Conservation (phyloP, 257 asterid species). For the Solanum chilense region DNA sequence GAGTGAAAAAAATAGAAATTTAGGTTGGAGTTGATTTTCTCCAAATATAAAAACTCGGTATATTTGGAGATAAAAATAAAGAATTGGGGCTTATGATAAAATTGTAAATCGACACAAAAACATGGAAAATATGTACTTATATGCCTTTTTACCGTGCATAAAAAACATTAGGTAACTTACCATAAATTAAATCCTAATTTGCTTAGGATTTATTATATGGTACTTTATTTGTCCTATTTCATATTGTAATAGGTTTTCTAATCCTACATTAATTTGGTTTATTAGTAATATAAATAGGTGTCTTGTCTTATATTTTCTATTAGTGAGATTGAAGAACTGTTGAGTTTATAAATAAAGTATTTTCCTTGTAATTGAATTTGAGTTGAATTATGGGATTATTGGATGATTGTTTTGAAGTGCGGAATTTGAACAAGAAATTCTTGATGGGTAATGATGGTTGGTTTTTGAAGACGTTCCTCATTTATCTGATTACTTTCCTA, state of each 20-base stretch:
- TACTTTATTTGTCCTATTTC: no score
- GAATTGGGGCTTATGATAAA: no score
- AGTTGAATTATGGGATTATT: not conserved
- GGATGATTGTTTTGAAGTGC: not conserved
- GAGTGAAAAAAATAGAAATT: no score
- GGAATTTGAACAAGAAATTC: not conserved
- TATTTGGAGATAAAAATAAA: no score
- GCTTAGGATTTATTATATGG: not conserved
- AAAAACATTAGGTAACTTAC: not conserved
- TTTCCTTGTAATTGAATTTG: no score
- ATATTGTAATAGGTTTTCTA: not conserved
- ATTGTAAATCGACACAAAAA: not conserved
- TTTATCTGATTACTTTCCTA: slow-evolving; percentile 40
- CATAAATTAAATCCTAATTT: not conserved
- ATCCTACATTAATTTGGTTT: not conserved
- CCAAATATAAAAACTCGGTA: no score
- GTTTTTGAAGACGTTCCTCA: slow-evolving; percentile 62
- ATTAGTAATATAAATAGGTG: not conserved
- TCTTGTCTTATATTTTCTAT: no score
- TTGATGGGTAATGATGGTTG: slow-evolving; percentile 35
- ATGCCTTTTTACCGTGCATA: not conserved
- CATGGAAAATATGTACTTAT: not conserved
- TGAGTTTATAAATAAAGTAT: not conserved
- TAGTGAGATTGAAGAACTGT: not conserved
- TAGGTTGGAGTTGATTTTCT: no score